phyloP scores from a whole-genome alignment of 2,329 filamentous ascomycete genomes.

The Aspergillus bombycis region DNA sequence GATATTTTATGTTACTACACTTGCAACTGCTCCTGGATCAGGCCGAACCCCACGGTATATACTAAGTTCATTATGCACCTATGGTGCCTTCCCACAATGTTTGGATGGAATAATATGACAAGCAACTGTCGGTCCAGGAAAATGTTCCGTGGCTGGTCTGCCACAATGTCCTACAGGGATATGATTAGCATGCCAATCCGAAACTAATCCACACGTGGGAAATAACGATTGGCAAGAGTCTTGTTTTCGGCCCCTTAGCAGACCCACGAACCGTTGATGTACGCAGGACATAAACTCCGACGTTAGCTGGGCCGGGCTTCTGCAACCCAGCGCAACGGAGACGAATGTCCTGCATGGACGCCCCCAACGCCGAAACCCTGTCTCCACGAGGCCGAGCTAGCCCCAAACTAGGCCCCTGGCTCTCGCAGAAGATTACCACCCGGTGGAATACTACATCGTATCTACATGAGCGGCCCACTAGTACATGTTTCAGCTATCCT shows the following conservation, averaged over 20 bases:
- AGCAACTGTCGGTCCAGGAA: neutral
- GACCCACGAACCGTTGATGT: neutral
- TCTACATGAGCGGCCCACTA: neutral
- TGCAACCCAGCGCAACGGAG: neutral
- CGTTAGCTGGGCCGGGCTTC: neutral
- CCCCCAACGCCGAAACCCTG: neutral
- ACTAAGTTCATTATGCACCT: neutral
- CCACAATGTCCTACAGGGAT: no score
- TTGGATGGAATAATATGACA: neutral
- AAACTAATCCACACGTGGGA: neutral
- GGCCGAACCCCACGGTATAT: neutral
- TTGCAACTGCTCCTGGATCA: no score
- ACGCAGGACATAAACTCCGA: neutral
- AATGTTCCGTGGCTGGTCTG: neutral
- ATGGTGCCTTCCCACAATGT: neutral
- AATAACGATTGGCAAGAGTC: neutral
- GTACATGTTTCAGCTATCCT: neutral
- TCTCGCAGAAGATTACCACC: neutral
- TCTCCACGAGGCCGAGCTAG: neutral
- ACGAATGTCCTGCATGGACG: neutral
- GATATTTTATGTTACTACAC: no score
- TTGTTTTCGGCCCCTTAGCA: no score
- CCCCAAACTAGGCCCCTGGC: neutral
- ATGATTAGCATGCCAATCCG: no score
- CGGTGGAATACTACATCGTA: neutral